Base-by-base conservation (phyloP, 2,329 filamentous ascomycete species). In the Ophidiomyces ophidiicola region DNA sequence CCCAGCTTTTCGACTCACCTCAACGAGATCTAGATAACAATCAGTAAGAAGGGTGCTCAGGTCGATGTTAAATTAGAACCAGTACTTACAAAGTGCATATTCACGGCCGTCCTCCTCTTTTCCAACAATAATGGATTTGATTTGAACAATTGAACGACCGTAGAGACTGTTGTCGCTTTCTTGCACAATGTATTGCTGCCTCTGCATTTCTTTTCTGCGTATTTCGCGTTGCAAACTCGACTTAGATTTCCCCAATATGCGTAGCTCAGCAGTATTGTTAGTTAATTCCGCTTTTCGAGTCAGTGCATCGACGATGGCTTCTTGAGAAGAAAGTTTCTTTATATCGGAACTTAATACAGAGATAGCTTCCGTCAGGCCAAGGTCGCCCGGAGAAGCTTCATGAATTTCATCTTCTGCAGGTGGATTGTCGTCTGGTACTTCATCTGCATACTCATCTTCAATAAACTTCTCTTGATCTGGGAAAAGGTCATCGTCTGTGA, bases 111-210 rank as follows among this genome's bases (percentile, higher is more conserved):
- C 87, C 19, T 88, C 82, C 48, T 96, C 90, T 45, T 78, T 80
- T 4, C 86, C 88, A 10, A 94, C 84, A 63, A 94, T 85, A 39
- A 94, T 87, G 0, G 83, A 84, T 54, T 90, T 90, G 56, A 98
- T 94, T 50, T 75, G 81, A 51, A 96, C 77, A 0, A 78, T 84
- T 2, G 90, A 88, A 12, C 88, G 82, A 2, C 90, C 90, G 53
- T 93, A 96, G 17, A 98, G 69, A 58, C 86, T 94, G 59, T 94
- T 98, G 57, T 98, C 92, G 54, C 86, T 94, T 61, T 98, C 90
- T 60, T 98, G 90, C 5, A 96, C 78, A 32, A 93, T 84, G 51
- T 98, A 98, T 57, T 98, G 92, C 59, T 94, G 90, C 37, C 87
- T 75, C 57, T 98, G 90, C 53, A 98, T 73, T 60, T 96, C 88